These are phyloP conservation scores for Pythium monospermum DNA, from an alignment of 352 stramenopile genomes.

Conservation along the genomic window DNA sequence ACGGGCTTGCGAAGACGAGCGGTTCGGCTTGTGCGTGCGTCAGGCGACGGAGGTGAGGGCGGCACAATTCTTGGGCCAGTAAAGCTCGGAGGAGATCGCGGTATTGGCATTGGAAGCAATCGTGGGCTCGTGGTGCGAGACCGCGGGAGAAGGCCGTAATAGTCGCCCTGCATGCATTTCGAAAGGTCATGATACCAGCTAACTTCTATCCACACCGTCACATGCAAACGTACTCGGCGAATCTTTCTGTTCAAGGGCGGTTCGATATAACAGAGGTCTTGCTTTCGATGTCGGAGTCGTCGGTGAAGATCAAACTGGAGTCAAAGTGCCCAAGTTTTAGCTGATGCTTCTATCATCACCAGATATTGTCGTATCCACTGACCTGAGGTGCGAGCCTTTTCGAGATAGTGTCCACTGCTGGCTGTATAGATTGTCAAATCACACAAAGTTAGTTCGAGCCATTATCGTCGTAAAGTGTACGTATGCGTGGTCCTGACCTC, in stretches of 20 bases:
- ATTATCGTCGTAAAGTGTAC: no score
- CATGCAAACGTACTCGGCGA: conserved; percentile 28
- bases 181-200: neutral
- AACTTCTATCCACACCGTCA: neutral
- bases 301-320: no score
- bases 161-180: conserved; percentile 39
- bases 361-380: neutral
- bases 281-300: no score
- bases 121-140: conserved; percentile 14
- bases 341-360: no score
- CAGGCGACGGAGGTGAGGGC: conserved; percentile 18
- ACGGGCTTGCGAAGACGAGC: conserved; percentile 30
- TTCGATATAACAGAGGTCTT: conserved; percentile 46
- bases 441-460: no score
- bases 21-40: conserved; percentile 14
- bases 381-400: conserved; percentile 4
- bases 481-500: no score
- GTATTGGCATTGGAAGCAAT: conserved; percentile 17
- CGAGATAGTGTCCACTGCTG: neutral
- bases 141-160: conserved; percentile 53
- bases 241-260: conserved; percentile 62
- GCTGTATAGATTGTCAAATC: no score
- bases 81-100: conserved; percentile 7
- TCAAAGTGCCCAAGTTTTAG: no score
- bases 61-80: conserved; percentile 1